Base-by-base conservation (phyloP, 805 yeast genomes). In the Candida railenensis region DNA sequence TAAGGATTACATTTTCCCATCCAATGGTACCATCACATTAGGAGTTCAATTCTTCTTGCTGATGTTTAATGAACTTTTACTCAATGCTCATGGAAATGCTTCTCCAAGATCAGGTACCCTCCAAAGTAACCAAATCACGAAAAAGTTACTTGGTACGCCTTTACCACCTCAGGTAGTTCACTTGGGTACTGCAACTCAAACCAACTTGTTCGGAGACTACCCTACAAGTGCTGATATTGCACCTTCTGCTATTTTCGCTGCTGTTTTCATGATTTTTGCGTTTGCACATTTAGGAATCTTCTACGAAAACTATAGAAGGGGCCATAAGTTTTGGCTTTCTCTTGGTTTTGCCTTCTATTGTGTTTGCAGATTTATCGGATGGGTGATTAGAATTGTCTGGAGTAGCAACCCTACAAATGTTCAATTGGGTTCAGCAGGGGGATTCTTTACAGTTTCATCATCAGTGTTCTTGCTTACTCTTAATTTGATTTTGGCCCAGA, bases 81-180 rank as follows among this genome's bases (percentile, higher is more conserved):
- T 18, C 20, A 7, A 15, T 12, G 21, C 39, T 9, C 20, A 62
- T 44, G 61, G 65, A 47, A 46, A 54, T 44, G 67, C 70, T 9
- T 66, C 65, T 15, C 46, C 50, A 8, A 69, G 71, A 5, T 64
- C 70, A 8, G 71, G 71, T 34, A 46, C 15, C 37, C 50, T 1
- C 48, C 59, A 25, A 53, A 57, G 8, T 56, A 71, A 3, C 71
- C 70, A 51, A 60, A 62, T 4, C 45, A 16, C 22, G 12, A 36
- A 36, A 14, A 14, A 11, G 14, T 9, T 36, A 12, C 21, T 36
- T 18, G 39, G 39, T 9, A 19, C 14, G 21, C 39, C 21, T 22
- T 18, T 36, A 12, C 39, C 39, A 12, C 37, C 43, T 2, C 48
- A 44, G 11, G 25, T 58, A 3, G 34, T 53, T n/a, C 16, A 43